Base-by-base conservation (phyloP, 176 grass and related monocot species). In the Rhipidocladum racemiflorum region DNA sequence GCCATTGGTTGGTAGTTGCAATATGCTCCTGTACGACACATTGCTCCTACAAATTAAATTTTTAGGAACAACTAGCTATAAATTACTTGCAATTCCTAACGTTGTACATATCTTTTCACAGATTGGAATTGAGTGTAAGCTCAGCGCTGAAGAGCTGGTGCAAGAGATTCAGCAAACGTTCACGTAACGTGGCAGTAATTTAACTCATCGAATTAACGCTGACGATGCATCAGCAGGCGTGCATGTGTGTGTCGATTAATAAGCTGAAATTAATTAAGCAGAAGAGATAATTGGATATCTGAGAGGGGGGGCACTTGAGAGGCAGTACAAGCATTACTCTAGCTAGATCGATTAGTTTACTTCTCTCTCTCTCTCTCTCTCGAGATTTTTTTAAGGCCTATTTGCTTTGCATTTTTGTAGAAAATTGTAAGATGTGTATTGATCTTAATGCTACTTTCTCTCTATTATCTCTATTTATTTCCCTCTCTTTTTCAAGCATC, bases 71-170 rank as follows among this genome's bases (percentile, higher is more conserved):
- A 1, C 54, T 7, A 43, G 42, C 20, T 46, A 27, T 63, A 28
- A 63, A 27, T 15, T 64, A 30, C 13, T 62, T 62, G 6, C 60
- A 16, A 29, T 15, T 14, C 18, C 18, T 78, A 64, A 78, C 60
- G 6, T 61, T 61, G 16, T 78, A 7, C 23, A 54, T 16, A 43
- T 65, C 15, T 46, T 71, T 49, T 24, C 32, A 75, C 95, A 98
- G 95, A 98, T 95, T 50, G 95, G 95, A 86, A 91, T 98, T 9
- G 90, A 98, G 76, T 98, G 95, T 48, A 76, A 88, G 30, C 92
- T 98, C 17, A 98, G 95, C 48, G 92, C 86, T 6, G 92, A 98
- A 69, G 95, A 95, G 82, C 87, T 98, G 15, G 90, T 85, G 35
- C 88, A 95, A 72, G 88, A 85, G 80, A 93, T 98, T 70, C 90